Percentiles rank a stretch among this genome's conserved stretches.
These are phyloP conservation scores for Microsporum ferrugineum DNA, from an alignment of 2,329 filamentous ascomycete genomes.

Conservation along the genomic window DNA sequence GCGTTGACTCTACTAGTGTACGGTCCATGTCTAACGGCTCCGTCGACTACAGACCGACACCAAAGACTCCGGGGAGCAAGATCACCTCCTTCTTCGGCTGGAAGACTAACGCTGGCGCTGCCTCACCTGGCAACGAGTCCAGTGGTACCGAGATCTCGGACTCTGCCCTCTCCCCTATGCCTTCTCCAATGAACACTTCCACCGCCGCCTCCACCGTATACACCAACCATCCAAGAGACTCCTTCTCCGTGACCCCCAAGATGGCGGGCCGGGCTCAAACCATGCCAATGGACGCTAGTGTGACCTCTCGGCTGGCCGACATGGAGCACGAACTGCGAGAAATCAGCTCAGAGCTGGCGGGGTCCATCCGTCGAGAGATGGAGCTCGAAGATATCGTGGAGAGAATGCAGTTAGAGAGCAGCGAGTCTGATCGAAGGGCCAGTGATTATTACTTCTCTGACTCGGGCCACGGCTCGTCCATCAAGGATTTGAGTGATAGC, in stretches of 20 bases:
- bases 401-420: conserved; percentile 64
- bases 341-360: conserved; percentile 83
- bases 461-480: conserved; percentile 77
- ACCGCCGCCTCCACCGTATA: conserved; percentile 13
- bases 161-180: conserved; percentile 46
- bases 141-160: conserved; percentile 54
- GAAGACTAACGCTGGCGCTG: conserved; percentile 45
- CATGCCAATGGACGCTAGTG: conserved; percentile 31
- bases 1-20: conserved; percentile 29
- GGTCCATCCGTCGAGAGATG: conserved; percentile 89
- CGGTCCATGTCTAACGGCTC: conserved; percentile 27
- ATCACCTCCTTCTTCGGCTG: conserved; percentile 58
- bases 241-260: conserved; percentile 32
- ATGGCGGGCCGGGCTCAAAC: conserved; percentile 34
- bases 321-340: conserved; percentile 90
- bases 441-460: conserved; percentile 94
- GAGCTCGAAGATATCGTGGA: conserved; percentile 93
- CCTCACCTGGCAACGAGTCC: conserved; percentile 46
- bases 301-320: conserved; percentile 59
- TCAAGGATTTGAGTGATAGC: conserved; percentile 58
- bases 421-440: conserved; percentile 57
- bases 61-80: conserved; percentile 45
- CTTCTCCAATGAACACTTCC: conserved; percentile 40
- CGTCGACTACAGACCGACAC: conserved; percentile 28
- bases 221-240: conserved; percentile 18